Base-by-base conservation (phyloP, 176 grass and related monocot species). In the Aegilops longissima region DNA sequence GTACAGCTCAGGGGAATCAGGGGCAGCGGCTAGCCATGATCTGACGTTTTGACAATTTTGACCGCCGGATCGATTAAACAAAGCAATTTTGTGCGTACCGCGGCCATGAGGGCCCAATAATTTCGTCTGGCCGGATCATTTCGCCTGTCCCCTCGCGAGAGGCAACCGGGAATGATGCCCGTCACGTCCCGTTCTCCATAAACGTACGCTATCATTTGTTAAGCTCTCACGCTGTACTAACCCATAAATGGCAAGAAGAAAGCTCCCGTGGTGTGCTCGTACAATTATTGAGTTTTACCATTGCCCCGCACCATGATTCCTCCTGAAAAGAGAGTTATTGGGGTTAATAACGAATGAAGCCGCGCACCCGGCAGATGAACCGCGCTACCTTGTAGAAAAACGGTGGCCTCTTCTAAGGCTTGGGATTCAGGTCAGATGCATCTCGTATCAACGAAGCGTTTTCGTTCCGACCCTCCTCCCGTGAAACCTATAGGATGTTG, bases 161-260 rank as follows among this genome's bases (percentile, higher is more conserved):
- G 45, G 80, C 85, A 90, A 80, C 34, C 12, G 38, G 45, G 80
- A 79, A 79, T 73, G 66, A 87, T 80, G 66, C 84, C 47, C 21
- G 29, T 86, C 83, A 33, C 39, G n/a, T 86, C 79, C 13, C 38
- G 36, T 18, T 13, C 61, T 39, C 76, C 24, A 31, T 18, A 4
- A 44, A 47, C 66, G 0, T 27, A n/a, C 17, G 18, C 3, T 4
- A 23, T 58, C 76, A 61, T 42, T 80, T 40, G 11, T 25, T n/a
- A 84, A 73, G 25, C 33, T n/a, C 20, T 56, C 58, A 4, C 54
- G 33, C 3, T 68, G 24, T 58, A 4, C 30, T 68, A 8, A 58
- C 54, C 54, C 54, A 52, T 21, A 21, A 21, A 18, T 18, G 1
- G 18, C 16, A 58, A 58, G 54, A 8, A 35, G 34, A 58, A 58